phyloP scores from a whole-genome alignment of 2,329 filamentous ascomycete genomes.

The Hyphodiscus sp. region DNA sequence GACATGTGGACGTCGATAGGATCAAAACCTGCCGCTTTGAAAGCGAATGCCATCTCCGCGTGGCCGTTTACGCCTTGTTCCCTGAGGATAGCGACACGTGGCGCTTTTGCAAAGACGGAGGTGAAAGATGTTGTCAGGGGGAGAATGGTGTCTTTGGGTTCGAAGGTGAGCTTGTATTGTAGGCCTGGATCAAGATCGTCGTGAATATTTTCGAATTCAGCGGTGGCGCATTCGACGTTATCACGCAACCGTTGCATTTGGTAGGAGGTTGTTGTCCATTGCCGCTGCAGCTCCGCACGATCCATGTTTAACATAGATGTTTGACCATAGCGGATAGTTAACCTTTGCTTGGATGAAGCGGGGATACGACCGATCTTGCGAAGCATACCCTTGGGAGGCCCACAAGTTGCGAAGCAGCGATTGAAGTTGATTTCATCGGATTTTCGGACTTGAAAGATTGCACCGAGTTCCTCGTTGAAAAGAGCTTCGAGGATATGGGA shows the following conservation, averaged over 20 bases:
- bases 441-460: conserved; percentile 90
- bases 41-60: conserved; percentile 97
- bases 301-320: conserved; percentile 62
- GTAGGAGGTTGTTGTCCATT: conserved; percentile 83
- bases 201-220: conserved; percentile 68
- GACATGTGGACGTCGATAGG: conserved; percentile 96
- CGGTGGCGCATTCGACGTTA: conserved; percentile 79
- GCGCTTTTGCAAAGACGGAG: conserved; percentile 49
- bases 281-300: conserved; percentile 71
- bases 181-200: conserved; percentile 77
- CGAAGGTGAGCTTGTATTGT: conserved; percentile 74
- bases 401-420: conserved; percentile 84
- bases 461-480: conserved; percentile 95
- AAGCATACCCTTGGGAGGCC: conserved; percentile 74
- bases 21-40: conserved; percentile 84
- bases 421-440: conserved; percentile 79
- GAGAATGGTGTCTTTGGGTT: conserved; percentile 66
- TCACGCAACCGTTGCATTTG: conserved; percentile 88
- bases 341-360: conserved; percentile 61
- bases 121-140: conserved; percentile 51
- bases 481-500: conserved; percentile 64
- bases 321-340: conserved; percentile 68
- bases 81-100: conserved; percentile 83
- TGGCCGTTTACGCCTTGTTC: conserved; percentile 95
- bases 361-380: conserved; percentile 77